These are phyloP conservation scores for Sanghuangporus sanghuang DNA, from an alignment of 1,284 basidiomycete genomes.

Conservation along the genomic window DNA sequence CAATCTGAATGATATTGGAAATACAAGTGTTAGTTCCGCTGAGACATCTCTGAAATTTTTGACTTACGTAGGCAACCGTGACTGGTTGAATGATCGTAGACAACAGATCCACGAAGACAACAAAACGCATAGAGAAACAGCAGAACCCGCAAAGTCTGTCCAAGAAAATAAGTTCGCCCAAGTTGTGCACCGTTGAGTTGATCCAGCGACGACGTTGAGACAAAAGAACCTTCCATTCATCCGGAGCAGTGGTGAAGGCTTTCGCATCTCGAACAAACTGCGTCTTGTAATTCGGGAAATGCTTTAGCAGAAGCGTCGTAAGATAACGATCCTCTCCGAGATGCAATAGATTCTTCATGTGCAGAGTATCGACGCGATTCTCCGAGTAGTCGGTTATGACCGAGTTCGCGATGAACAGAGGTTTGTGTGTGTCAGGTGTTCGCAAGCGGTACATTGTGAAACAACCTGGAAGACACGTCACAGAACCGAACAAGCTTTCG, in stretches of 20 bases:
- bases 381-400: conserved; percentile 93
- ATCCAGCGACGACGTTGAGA: conserved; percentile 99
- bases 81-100: conserved; percentile 88
- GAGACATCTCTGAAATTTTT: conserved; percentile 2
- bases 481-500: conserved; percentile 93
- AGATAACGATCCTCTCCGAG: conserved; percentile 99
- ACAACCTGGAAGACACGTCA: conserved; percentile 97
- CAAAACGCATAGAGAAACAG: conserved; percentile 97
- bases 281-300: conserved; percentile 90
- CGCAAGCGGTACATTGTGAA: conserved; percentile 93
- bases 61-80: conserved; percentile 88
- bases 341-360: conserved; percentile 95
- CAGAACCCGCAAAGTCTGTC: conserved; percentile 96
- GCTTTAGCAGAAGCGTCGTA: conserved; percentile 92
- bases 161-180: conserved; percentile 88
- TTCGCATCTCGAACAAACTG: conserved; percentile 93
- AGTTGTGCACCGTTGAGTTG: conserved; percentile 97
- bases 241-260: conserved; percentile 88
- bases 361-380: conserved; percentile 93
- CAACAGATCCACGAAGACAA: conserved; percentile 93
- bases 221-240: conserved; percentile 91
- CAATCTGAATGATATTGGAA: conserved; percentile 51
- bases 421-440: conserved; percentile 90
- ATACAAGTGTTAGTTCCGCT: conserved; percentile 12
- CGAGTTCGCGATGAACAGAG: conserved; percentile 82